Conservation (phyloP, 2,329 filamentous ascomycete genomes). For the Xylariaceae sp. region DNA sequence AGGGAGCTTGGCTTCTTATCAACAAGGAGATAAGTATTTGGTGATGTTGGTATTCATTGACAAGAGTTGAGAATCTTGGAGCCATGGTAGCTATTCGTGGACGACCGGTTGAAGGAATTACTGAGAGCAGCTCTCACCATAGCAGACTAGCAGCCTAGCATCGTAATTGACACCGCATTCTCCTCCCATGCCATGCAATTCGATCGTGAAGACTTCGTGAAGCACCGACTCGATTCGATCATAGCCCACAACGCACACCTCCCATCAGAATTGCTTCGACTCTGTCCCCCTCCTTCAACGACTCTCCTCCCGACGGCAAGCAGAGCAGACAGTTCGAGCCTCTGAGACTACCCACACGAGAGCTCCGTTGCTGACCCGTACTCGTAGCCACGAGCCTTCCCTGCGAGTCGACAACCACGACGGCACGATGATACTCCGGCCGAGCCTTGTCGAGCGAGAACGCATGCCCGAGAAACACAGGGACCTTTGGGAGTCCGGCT, state of each 20-base stretch:
- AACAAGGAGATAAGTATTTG: too few relatives aligned
- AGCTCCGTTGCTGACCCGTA: conserved; percentile 87
- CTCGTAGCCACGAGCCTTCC: conserved; percentile 69
- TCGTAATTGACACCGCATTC: too few relatives aligned
- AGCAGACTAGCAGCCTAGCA: too few relatives aligned
- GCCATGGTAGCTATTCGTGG: too few relatives aligned
- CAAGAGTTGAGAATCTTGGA: too few relatives aligned
- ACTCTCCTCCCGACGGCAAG: conserved; percentile 60
- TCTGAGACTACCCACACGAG: conserved; percentile 79
- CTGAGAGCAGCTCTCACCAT: too few relatives aligned
- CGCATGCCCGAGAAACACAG: conserved; percentile 66
- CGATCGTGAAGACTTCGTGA: too few relatives aligned
- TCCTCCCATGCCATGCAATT: too few relatives aligned
- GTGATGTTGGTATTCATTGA: too few relatives aligned
- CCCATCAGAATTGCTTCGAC: conserved; percentile 80
- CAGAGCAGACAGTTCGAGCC: conserved; percentile 83
- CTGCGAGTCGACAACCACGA: conserved; percentile 60
- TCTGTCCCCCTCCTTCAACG: conserved; percentile 61
- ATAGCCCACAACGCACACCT: conserved; percentile 19
- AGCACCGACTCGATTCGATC: background rate
- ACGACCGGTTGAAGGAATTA: too few relatives aligned
- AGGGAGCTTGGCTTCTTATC: too few relatives aligned
- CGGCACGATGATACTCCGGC: conserved; percentile 84
- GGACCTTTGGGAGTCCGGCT: conserved; percentile 65
- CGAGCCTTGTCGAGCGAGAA: conserved; percentile 69